Evolutionary conservation across 495 filamentous ascomycete genomes (phyloP), one percentile per base, ranked within the genome.

Genomic region (Penicillium ochrochloron): DNA sequence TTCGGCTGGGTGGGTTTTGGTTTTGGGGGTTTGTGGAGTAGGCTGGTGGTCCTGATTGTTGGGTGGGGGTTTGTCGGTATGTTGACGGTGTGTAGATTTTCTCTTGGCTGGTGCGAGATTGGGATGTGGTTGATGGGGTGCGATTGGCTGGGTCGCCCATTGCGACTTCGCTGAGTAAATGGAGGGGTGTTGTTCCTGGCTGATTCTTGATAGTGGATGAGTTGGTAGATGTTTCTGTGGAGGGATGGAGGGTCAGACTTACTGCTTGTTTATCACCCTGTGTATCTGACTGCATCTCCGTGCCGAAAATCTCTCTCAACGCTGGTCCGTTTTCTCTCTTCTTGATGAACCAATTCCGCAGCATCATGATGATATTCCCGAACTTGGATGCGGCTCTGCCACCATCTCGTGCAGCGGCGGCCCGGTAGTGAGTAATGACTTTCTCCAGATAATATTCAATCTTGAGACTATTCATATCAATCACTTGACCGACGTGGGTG

Each of bases 361-460:
- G 73, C 84, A 94, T 88, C 41, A 82, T 76, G 21, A 96, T 75
- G 33, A 97, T 88, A 51, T 91, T 83, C 3, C 90, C 79, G 64
- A 97, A 95, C 70, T 92, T 96, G 37, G 83, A 80, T 2, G 92
- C 86, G 10, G 90, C 89, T 10, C 90, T 82, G 39, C 87, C 90
- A 37, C 84, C 85, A 31, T 90, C 87, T 0, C 85, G 84, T 0
- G 82, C 83, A 0, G 89, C 87, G 1, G 90, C 86, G 17, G 80
- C 78, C 37, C 80, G 80, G 69, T 97, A 92, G 46, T 88, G 85
- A 0, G 82, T 79, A 1, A 92, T 82, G 10, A 96, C 75, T 11
- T 75, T 75, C 60, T 91, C 88, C 0, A 96, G 78, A 68, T 94
- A 90, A 31, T 89, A 78, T 60, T 94, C 90, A 10, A 96, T 86